Conservation (phyloP, 768 basidiomycete species). For the Podaxis mareebaensis region DNA sequence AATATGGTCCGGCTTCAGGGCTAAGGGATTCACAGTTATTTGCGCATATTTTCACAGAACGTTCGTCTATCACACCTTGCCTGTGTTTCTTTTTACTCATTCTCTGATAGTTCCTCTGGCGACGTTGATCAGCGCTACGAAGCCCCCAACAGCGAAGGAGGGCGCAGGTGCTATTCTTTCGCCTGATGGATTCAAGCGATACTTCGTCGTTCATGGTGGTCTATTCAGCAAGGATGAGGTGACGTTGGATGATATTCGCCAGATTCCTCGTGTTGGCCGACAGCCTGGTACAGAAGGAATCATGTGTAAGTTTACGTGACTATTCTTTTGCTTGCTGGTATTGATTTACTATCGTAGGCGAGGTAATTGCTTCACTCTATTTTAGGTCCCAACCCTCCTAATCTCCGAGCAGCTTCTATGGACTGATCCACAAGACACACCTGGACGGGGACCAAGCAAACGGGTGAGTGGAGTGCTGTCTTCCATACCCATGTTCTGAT, state of each 20-base stretch:
- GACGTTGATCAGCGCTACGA: constrained; percentile 78
- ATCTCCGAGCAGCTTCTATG: constrained; percentile 67
- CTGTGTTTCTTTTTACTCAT: constrained; percentile 5
- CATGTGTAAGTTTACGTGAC: constrained; percentile 70
- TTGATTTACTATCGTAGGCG: constrained; percentile 42
- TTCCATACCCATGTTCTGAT: constrained; percentile 6
- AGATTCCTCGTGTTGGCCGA: constrained; percentile 80
- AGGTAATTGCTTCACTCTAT: constrained; percentile 44
- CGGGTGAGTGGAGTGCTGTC: constrained; percentile 53
- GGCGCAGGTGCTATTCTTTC: constrained; percentile 68
- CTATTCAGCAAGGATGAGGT: constrained; percentile 94
- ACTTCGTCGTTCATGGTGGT: constrained; percentile 95
- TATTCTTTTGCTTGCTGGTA: constrained; percentile 11
- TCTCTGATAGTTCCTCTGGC: constrained; percentile 75
- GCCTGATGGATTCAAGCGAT: constrained; percentile 80
- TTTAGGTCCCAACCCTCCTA: constrained; percentile 16
- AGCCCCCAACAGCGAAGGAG: constrained; percentile 46
- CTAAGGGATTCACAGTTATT: constrained; percentile 60
- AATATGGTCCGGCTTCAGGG: not conserved
- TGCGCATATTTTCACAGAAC: constrained; percentile 87
- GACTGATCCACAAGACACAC: constrained; percentile 91
- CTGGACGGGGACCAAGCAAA: constrained; percentile 95
- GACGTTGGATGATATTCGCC: constrained; percentile 90
- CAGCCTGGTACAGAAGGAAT: constrained; percentile 95
- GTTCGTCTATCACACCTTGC: constrained; percentile 45